Conservation (phyloP, 768 basidiomycete species). For the Flagelloscypha sp. region DNA sequence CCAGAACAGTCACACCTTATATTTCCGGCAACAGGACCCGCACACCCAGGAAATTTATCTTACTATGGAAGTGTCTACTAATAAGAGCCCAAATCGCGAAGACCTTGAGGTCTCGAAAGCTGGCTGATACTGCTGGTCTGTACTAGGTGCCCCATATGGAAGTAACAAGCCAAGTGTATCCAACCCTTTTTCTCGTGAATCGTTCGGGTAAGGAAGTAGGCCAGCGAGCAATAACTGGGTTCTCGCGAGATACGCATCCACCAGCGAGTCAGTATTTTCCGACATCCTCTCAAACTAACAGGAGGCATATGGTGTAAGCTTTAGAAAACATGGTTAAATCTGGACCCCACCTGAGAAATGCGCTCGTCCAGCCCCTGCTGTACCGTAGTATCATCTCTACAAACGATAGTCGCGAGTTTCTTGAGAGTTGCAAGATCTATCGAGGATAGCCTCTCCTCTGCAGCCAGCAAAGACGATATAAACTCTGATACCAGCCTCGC, state of each 20-base stretch:
- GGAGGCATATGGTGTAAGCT: too few species aligned
- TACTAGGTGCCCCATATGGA: constrained; percentile 41
- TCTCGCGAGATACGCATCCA: constrained; percentile 44
- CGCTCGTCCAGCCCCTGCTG: too few species aligned
- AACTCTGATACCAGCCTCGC: neutral
- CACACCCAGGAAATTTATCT: constrained; percentile 1
- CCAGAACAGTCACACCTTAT: too few species aligned
- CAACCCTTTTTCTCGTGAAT: constrained; percentile 14
- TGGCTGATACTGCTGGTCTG: constrained; percentile 48
- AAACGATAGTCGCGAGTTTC: too few species aligned
- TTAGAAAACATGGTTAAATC: too few species aligned
- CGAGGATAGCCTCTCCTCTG: too few species aligned
- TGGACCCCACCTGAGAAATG: constrained; percentile 3
- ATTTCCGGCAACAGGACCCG: too few species aligned
- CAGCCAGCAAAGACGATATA: neutral
- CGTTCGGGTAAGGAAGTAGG: constrained; percentile 36
- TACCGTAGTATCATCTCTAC: too few species aligned
- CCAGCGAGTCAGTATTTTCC: too few species aligned
- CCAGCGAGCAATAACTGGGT: constrained; percentile 56
- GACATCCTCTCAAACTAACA: too few species aligned
- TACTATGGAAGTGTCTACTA: constrained; percentile 41
- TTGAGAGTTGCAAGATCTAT: too few species aligned
- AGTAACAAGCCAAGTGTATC: constrained; percentile 39
- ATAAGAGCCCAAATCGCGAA: constrained; percentile 65
- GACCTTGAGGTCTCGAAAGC: constrained; percentile 61